These are phyloP conservation scores for Suillus hirtellus DNA, from an alignment of 768 basidiomycete genomes.

Conservation along the genomic window DNA sequence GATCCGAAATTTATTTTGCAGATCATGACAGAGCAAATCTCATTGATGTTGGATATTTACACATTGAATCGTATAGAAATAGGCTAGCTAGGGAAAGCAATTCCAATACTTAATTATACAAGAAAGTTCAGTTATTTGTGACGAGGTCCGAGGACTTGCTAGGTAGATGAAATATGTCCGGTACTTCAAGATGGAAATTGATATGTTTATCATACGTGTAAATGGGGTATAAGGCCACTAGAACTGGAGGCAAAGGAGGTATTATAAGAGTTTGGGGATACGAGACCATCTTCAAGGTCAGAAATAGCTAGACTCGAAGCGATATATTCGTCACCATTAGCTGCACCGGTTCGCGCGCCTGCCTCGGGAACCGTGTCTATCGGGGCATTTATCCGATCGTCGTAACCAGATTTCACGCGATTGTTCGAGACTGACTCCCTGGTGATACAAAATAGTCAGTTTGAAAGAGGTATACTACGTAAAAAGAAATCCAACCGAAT, in stretches of 20 bases:
- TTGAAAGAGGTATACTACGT: constrained; percentile 11
- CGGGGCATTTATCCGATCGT: constrained; percentile 56
- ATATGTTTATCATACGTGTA: constrained; percentile 31
- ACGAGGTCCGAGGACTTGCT: constrained; percentile 3
- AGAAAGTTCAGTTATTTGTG: background rate
- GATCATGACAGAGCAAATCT: constrained; percentile 4
- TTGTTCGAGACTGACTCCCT: constrained; percentile 81
- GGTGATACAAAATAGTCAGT: constrained; percentile 5
- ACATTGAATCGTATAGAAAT: background rate
- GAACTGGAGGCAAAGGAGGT: constrained; percentile 28
- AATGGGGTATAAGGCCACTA: constrained; percentile 42
- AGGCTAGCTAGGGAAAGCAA: background rate
- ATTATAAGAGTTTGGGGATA: constrained; percentile 8
- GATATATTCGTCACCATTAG: constrained; percentile 66
- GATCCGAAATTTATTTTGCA: constrained; percentile 2
- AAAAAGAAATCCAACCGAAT: constrained; percentile 55
- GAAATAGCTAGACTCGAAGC: constrained; percentile 46
- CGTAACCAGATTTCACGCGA: constrained; percentile 76
- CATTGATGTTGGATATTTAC: background rate
- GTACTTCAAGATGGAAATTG: background rate
- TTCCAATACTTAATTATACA: background rate
- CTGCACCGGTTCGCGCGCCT: constrained; percentile 62
- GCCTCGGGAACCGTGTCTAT: constrained; percentile 76
- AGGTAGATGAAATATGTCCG: background rate
- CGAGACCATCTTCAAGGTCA: constrained; percentile 43